phyloP scores from a whole-genome alignment of 2,329 filamentous ascomycete species.

The Pseudogymnoascus sp. region DNA sequence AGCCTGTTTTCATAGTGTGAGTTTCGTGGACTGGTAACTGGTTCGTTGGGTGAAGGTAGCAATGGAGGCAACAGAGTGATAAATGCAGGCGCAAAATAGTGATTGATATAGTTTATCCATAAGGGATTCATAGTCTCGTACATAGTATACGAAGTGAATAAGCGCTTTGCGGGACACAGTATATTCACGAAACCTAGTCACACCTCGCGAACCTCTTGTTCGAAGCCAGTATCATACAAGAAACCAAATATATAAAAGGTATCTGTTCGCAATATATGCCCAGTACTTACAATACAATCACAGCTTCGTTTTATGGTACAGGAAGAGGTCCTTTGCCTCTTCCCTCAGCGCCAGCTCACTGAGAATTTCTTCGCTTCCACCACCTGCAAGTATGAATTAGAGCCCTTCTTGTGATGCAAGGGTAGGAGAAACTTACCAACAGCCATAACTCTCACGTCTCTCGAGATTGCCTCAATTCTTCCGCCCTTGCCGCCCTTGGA shows the following conservation, averaged over 20 bases:
- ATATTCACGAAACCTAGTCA: background rate
- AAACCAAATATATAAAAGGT: background rate
- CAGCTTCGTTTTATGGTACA: constrained; percentile 7
- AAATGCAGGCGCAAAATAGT: background rate
- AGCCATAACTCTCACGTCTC: constrained; percentile 42
- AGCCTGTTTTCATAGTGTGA: background rate
- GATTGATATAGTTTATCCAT: background rate
- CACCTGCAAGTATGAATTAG: constrained; percentile 18
- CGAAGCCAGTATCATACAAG: background rate
- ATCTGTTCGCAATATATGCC: background rate
- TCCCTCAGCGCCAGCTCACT: constrained; percentile 26
- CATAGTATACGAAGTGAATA: background rate
- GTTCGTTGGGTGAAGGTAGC: background rate
- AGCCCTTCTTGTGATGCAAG: background rate
- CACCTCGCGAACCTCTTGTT: background rate
- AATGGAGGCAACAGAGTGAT: background rate
- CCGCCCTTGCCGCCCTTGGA: constrained; percentile 41
- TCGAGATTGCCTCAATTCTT: constrained; percentile 44
- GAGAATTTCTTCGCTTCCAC: constrained; percentile 30
- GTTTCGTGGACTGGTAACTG: background rate
- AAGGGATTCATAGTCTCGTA: background rate
- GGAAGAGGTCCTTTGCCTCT: constrained; percentile 25
- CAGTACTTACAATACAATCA: background rate
- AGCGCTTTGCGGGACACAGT: background rate
- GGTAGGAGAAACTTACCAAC: constrained; percentile 23